phyloP scores from a whole-genome alignment of 371 early-diverging fungal species.

The Amoeboaphelidium protococcarum region DNA sequence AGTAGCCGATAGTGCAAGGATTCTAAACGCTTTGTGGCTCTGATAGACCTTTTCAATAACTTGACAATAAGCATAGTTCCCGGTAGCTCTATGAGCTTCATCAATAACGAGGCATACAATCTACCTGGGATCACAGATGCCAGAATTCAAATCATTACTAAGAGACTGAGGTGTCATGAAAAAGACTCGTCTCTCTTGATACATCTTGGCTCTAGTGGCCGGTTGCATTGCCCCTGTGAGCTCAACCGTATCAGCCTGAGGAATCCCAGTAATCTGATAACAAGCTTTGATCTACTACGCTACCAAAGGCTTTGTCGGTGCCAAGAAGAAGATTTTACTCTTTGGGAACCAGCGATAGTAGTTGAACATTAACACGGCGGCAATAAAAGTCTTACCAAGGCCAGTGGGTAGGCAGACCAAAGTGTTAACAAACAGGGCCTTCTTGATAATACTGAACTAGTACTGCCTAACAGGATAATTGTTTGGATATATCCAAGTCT shows the following conservation, averaged over 20 bases:
- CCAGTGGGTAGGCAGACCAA: slow-evolving; percentile 66
- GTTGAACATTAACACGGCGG: slow-evolving; percentile 83
- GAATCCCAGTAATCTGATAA: slow-evolving; percentile 34
- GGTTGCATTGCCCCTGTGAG: slow-evolving; percentile 41
- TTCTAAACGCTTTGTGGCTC: slow-evolving; percentile 28
- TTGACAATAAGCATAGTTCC: slow-evolving; percentile 51
- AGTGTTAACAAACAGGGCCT: slow-evolving; percentile 51
- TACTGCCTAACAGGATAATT: slow-evolving; percentile 55
- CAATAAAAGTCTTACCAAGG: slow-evolving; percentile 84
- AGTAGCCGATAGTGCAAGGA: slow-evolving; percentile 72
- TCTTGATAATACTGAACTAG: slow-evolving; percentile 56
- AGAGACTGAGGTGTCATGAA: slow-evolving; percentile 73
- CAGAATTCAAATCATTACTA: slow-evolving; percentile 42
- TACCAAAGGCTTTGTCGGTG: slow-evolving; percentile 72
- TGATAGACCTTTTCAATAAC: slow-evolving; percentile 27
- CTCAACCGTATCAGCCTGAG: slow-evolving; percentile 32
- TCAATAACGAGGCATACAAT: slow-evolving; percentile 56
- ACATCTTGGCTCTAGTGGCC: slow-evolving; percentile 19
- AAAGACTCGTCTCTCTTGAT: slow-evolving; percentile 36
- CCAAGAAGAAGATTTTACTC: slow-evolving; percentile 65
- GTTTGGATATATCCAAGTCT: slow-evolving; percentile 52
- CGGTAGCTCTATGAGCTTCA: slow-evolving; percentile 73
- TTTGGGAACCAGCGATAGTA: slow-evolving; percentile 80
- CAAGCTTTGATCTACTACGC: slow-evolving; percentile 72
- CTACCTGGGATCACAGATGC: slow-evolving; percentile 20